These are phyloP conservation scores for Puccinia horiana DNA, from an alignment of 1,284 basidiomycete genomes.

Conservation along the genomic window DNA sequence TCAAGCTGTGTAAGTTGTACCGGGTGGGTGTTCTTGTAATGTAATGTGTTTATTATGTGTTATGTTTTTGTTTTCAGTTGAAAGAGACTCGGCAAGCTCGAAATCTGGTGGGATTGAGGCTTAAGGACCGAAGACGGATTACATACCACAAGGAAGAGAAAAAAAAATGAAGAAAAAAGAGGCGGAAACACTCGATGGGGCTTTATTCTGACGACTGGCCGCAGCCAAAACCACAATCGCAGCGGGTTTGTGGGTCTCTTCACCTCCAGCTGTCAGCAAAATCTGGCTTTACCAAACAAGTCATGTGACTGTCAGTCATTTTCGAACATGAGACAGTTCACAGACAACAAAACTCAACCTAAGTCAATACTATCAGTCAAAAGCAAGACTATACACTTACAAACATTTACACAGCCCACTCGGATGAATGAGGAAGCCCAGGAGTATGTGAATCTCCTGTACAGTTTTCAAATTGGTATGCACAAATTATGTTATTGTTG, in stretches of 20 bases:
- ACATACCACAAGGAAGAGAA: background rate
- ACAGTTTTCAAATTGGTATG: no score
- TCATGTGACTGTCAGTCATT: background rate
- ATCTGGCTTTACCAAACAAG: background rate
- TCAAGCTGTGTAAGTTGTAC: background rate
- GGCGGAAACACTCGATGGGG: background rate
- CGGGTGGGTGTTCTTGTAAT: background rate
- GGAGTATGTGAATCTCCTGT: no score
- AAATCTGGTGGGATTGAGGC: background rate
- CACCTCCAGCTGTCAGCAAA: background rate
- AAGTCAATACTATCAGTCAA: no score
- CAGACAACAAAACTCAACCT: no score
- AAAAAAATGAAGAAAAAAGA: background rate
- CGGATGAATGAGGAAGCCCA: no score
- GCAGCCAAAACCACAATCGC: slow-evolving; percentile 7
- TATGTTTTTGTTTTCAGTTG: background rate
- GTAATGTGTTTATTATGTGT: background rate
- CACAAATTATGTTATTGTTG: no score
- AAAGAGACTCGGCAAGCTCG: background rate
- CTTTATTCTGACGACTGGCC: background rate
- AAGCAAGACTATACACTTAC: no score
- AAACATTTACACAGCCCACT: no score
- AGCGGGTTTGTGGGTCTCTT: background rate
- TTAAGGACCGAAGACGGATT: background rate
- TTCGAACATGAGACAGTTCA: background rate